Evolutionary conservation across 1,139 yeast genomes (phyloP).

Genomic region (Yamadazyma trypodendri): DNA sequence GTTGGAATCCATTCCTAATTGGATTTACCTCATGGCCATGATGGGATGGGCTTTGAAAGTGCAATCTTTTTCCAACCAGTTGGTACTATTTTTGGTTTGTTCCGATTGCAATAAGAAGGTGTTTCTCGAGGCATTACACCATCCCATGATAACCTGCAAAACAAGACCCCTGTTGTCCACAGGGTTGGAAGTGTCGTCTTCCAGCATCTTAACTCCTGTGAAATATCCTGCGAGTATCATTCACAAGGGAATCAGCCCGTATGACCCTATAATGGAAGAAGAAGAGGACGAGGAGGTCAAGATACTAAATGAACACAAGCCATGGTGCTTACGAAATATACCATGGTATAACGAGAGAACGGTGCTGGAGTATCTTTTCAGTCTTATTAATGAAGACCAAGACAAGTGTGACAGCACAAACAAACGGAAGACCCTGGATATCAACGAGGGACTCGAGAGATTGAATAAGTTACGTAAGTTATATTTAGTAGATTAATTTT

Average conservation of each 20-base stretch:
- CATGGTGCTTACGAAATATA: conserved; percentile 31
- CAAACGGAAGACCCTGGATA: conserved; percentile 28
- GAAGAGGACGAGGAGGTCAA: conserved; percentile 24
- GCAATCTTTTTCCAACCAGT: conserved; percentile 27
- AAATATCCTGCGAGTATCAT: conserved; percentile 22
- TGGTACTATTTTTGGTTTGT: conserved; percentile 35
- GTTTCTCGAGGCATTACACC: conserved; percentile 22
- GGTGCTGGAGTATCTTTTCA: conserved; percentile 24
- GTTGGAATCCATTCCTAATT: conserved; percentile 25
- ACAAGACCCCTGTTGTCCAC: conserved; percentile 8
- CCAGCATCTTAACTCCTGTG: conserved; percentile 34
- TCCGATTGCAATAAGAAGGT: conserved; percentile 36
- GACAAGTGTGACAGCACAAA: conserved; percentile 9
- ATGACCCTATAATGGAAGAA: conserved; percentile 10
- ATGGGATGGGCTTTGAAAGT: conserved; percentile 39
- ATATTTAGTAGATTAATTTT: conserved; percentile 24
- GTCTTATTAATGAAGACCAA: conserved; percentile 22
- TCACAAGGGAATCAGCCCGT: conserved; percentile 4
- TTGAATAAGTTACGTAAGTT: conserved; percentile 35
- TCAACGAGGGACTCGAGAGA: conserved; percentile 33
- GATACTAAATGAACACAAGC: conserved; percentile 30
- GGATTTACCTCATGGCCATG: conserved; percentile 35
- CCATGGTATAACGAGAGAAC: conserved; percentile 8
- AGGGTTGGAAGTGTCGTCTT: conserved; percentile 20
- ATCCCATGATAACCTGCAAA: conserved; percentile 9